phyloP scores from a whole-genome alignment of 371 early-diverging fungal genomes.

The Syncephalastrum racemosum region DNA sequence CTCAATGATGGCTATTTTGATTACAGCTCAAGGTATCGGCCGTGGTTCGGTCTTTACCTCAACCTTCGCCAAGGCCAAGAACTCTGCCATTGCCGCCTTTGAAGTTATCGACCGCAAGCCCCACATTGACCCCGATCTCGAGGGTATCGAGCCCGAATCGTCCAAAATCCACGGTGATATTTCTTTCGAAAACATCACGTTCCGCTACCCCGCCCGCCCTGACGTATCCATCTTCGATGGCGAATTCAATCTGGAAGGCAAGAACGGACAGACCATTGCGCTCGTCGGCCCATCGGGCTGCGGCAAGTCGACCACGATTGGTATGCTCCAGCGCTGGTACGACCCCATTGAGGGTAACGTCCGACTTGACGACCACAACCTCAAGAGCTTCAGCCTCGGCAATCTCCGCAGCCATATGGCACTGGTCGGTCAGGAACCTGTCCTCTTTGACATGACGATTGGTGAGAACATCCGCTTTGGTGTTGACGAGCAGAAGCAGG shows the following conservation, averaged over 20 bases:
- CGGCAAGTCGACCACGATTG: slow-evolving; percentile 85
- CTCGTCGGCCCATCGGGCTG: slow-evolving; percentile 87
- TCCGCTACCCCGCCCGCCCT: slow-evolving; percentile 85
- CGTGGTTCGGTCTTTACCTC: slow-evolving; percentile 58
- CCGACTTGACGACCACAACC: slow-evolving; percentile 65
- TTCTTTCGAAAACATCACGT: slow-evolving; percentile 60
- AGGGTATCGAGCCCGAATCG: slow-evolving; percentile 51
- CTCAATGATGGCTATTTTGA: slow-evolving; percentile 76
- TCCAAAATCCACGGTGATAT: slow-evolving; percentile 53
- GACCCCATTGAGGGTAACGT: slow-evolving; percentile 68
- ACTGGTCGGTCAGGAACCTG: slow-evolving; percentile 88
- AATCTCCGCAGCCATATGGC: slow-evolving; percentile 74
- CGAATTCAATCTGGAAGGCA: slow-evolving; percentile 67
- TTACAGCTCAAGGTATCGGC: slow-evolving; percentile 70
- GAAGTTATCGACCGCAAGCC: slow-evolving; percentile 74
- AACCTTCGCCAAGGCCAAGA: slow-evolving; percentile 74
- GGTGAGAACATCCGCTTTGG: slow-evolving; percentile 81
- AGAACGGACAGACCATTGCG: slow-evolving; percentile 81
- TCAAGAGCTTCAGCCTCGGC: slow-evolving; percentile 58
- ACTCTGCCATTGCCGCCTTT: slow-evolving; percentile 78
- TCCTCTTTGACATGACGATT: slow-evolving; percentile 77
- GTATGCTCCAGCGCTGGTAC: slow-evolving; percentile 86
- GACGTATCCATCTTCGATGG: slow-evolving; percentile 77
- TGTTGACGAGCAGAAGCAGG: slow-evolving; percentile 41
- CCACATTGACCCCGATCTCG: slow-evolving; percentile 67